Conservation (phyloP, 352 stramenopile species). For the Pythium aquatile region DNA sequence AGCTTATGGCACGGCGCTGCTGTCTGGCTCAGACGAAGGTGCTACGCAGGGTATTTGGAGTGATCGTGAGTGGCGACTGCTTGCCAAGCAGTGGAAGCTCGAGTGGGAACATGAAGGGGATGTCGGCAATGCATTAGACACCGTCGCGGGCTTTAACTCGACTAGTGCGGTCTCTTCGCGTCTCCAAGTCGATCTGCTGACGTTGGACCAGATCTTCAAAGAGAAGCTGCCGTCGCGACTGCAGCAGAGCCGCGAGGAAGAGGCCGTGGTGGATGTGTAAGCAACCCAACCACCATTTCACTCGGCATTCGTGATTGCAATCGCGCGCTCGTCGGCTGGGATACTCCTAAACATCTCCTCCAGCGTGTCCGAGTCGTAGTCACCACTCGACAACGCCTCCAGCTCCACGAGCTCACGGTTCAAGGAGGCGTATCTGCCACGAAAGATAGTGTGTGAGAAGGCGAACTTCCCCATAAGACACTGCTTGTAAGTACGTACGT, state of each 20-base stretch:
- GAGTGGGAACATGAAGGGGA: slow-evolving; percentile 34
- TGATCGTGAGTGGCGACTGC: slow-evolving; percentile 26
- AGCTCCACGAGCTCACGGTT: slow-evolving; percentile 39
- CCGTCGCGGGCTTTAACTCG: slow-evolving; percentile 30
- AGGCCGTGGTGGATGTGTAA: slow-evolving; percentile 73
- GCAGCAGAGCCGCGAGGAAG: slow-evolving; percentile 62
- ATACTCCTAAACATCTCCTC: slow-evolving; percentile 54
- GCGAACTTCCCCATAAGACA: background rate
- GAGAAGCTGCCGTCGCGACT: slow-evolving; percentile 69
- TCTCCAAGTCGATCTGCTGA: slow-evolving; percentile 31
- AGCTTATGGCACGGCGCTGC: background rate
- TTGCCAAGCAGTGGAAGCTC: slow-evolving; percentile 29
- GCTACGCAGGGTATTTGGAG: slow-evolving; percentile 23
- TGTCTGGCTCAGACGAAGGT: background rate
- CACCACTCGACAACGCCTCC: slow-evolving; percentile 36
- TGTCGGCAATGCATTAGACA: slow-evolving; percentile 30
- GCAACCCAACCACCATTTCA: background rate
- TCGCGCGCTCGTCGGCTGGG: slow-evolving; percentile 34
- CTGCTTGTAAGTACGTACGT: slow-evolving; percentile 15
- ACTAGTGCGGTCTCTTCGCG: slow-evolving; percentile 24
- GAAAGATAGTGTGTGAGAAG: background rate
- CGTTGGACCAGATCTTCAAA: slow-evolving; percentile 71
- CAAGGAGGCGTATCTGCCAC: slow-evolving; percentile 39
- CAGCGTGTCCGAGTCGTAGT: slow-evolving; percentile 36
- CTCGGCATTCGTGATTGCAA: background rate